These are phyloP conservation scores for Solanum etuberosum DNA, from an alignment of 257 asterid species.

Conservation along the genomic window DNA sequence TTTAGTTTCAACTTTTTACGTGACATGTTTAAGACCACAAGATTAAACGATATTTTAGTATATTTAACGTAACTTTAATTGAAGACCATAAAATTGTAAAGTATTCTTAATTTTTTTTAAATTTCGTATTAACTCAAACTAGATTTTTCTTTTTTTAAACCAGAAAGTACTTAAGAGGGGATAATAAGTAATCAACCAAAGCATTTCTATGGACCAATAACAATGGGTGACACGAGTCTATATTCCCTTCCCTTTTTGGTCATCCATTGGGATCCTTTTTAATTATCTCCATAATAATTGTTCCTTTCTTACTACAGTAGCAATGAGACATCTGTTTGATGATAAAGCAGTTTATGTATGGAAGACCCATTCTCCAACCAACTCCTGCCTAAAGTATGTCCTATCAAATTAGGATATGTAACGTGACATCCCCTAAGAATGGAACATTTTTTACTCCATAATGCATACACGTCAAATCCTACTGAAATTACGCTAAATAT, in stretches of 20 bases:
- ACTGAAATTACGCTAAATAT: not conserved
- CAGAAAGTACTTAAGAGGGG: too few relatives aligned
- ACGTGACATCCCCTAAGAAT: not conserved
- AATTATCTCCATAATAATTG: not conserved
- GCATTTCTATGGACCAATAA: not conserved
- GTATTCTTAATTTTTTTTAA: too few relatives aligned
- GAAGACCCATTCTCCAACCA: not conserved
- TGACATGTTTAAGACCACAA: too few relatives aligned
- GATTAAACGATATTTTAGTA: too few relatives aligned
- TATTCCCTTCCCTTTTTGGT: not conserved
- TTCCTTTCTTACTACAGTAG: not conserved
- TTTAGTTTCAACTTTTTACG: too few relatives aligned
- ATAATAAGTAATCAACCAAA: not conserved
- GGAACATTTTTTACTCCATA: not conserved
- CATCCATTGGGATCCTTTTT: not conserved
- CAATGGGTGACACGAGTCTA: not conserved
- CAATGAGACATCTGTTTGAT: not conserved
- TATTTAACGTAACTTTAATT: too few relatives aligned
- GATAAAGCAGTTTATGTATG: not conserved
- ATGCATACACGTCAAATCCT: not conserved
- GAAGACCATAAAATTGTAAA: too few relatives aligned
- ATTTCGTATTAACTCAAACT: too few relatives aligned
- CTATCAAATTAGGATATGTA: not conserved
- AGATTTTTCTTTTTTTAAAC: too few relatives aligned
- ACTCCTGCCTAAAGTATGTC: not conserved